phyloP scores from a whole-genome alignment of 2,329 filamentous ascomycete genomes.

The Epichloe hybrida region DNA sequence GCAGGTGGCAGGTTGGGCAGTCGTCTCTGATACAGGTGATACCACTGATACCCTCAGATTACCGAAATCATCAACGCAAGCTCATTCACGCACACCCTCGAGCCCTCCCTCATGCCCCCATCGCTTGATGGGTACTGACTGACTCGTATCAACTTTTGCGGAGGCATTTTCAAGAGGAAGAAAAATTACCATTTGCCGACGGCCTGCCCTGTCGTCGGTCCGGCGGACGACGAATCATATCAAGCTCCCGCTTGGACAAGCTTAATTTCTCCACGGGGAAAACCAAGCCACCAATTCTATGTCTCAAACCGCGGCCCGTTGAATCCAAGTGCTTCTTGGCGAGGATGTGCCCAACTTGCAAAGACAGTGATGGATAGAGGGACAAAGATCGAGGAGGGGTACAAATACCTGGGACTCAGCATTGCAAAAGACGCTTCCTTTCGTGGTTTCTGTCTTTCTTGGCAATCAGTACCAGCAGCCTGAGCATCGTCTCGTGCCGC shows the following conservation, averaged over 20 bases:
- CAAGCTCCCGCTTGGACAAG: not conserved
- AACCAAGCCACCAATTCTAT: not conserved
- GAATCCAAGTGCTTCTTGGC: not conserved
- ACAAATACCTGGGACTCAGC: not conserved
- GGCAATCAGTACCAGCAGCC: not conserved
- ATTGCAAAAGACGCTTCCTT: too few species aligned
- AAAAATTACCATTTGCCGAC: not conserved
- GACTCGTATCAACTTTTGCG: not conserved
- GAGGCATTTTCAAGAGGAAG: not conserved
- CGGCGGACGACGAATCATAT: slow-evolving; percentile 4
- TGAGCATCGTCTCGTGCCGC: not conserved
- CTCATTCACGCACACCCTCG: not conserved
- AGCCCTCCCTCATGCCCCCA: not conserved
- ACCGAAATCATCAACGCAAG: too few species aligned
- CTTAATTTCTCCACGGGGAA: slow-evolving; percentile 1
- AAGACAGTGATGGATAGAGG: not conserved
- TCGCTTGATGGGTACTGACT: too few species aligned
- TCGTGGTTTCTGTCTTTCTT: not conserved
- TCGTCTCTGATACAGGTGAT: too few species aligned
- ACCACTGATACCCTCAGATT: too few species aligned
- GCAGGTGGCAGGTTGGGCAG: too few species aligned
- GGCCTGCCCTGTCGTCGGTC: slow-evolving; percentile 2
- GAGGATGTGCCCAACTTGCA: not conserved
- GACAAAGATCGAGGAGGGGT: not conserved
- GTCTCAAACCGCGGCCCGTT: too few species aligned